phyloP scores from a whole-genome alignment of 768 basidiomycete species.

The Mycena haematopus region DNA sequence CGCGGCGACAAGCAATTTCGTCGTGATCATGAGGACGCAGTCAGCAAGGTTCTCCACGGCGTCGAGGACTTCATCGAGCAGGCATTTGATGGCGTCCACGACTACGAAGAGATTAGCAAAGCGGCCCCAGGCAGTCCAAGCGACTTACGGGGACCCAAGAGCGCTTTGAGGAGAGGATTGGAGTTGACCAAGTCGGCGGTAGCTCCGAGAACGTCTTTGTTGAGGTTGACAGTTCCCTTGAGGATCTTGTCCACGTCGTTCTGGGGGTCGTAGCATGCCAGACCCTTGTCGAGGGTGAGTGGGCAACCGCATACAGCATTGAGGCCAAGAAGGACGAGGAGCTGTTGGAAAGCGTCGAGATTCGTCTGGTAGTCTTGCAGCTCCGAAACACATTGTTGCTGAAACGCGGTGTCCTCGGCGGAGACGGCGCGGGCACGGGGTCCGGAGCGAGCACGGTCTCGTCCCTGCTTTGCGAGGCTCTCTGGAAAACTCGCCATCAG shows the following conservation, averaged over 20 bases:
- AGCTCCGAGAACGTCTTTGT: slow-evolving; percentile 52
- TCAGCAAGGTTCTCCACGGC: slow-evolving; percentile 56
- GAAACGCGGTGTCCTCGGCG: slow-evolving; percentile 42
- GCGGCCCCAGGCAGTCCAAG: slow-evolving; percentile 3
- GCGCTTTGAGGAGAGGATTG: slow-evolving; percentile 54
- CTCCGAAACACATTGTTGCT: slow-evolving; percentile 43
- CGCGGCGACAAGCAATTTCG: no score
- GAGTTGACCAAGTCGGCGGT: slow-evolving; percentile 41
- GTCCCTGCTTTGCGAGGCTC: slow-evolving; percentile 39
- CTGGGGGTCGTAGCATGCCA: slow-evolving; percentile 54
- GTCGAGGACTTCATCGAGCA: slow-evolving; percentile 58
- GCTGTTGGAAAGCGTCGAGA: slow-evolving; percentile 38
- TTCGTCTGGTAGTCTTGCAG: slow-evolving; percentile 44
- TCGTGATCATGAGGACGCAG: slow-evolving; percentile 48
- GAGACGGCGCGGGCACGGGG: slow-evolving; percentile 25
- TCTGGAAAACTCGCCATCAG: slow-evolving; percentile 32
- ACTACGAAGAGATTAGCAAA: slow-evolving; percentile 42
- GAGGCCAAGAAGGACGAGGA: slow-evolving; percentile 42
- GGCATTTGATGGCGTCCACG: slow-evolving; percentile 66
- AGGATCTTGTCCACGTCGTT: slow-evolving; percentile 54
- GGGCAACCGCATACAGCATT: not conserved
- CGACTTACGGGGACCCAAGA: slow-evolving; percentile 62
- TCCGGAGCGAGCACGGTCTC: no score
- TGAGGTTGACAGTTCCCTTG: slow-evolving; percentile 53
- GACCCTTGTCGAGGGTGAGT: slow-evolving; percentile 47